Percentiles rank a stretch among this genome's conserved stretches.
Evolutionary conservation across 164 flowering plant genomes (phyloP).

Genomic region (Hamamelis virginiana): DNA sequence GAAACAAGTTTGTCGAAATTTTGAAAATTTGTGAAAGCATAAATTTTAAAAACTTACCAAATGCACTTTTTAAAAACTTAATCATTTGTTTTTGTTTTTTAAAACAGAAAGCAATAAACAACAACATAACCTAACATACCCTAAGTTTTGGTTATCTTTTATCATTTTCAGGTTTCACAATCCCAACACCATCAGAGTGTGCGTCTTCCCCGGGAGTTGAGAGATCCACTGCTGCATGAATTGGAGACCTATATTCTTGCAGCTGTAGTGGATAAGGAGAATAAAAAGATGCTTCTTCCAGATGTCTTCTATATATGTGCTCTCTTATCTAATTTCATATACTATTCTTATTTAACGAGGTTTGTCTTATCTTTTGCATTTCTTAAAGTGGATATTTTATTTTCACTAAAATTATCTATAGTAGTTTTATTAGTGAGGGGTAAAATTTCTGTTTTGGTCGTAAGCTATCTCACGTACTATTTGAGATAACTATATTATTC

Average conservation of each 20-base stretch:
- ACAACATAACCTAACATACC: too few relatives aligned
- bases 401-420: not conserved
- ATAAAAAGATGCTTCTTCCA: constrained; percentile 41
- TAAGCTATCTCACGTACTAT: not conserved
- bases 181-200: constrained; percentile 31
- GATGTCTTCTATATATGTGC: constrained; percentile 61
- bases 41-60: too few relatives aligned
- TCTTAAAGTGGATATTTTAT: not conserved
- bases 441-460: not conserved
- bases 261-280: constrained; percentile 37
- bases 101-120: too few relatives aligned
- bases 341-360: constrained; percentile 56
- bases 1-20: too few relatives aligned
- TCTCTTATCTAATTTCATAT: constrained; percentile 62
- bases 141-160: constrained; percentile 4
- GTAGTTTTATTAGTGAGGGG: not conserved
- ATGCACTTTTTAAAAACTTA: too few relatives aligned
- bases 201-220: constrained; percentile 65
- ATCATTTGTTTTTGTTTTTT: too few relatives aligned
- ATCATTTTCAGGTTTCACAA: constrained; percentile 36
- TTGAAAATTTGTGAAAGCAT: too few relatives aligned
- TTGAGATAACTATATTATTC: not conserved
- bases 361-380: constrained; percentile 22
- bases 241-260: constrained; percentile 54
- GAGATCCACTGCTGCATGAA: constrained; percentile 61